A percentile compares a stretch with the other conserved stretches of the same genome.
phyloP scores from a whole-genome alignment of 306 rosid genomes.

The Rosa rugosa region DNA sequence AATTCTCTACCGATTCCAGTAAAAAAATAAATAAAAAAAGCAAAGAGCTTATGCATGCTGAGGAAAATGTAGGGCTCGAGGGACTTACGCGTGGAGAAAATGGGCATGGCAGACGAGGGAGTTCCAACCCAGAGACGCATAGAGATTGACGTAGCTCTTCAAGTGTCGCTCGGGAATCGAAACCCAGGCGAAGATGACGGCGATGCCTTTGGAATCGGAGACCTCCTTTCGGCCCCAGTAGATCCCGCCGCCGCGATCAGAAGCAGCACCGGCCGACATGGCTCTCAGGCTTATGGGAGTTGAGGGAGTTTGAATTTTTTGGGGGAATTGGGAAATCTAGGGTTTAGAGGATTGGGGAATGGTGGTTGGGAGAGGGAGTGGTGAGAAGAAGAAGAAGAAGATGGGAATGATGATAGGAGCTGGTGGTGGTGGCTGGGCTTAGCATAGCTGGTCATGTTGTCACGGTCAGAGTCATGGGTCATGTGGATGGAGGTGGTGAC shows the following conservation, averaged over 20 bases:
- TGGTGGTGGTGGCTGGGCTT: not conserved
- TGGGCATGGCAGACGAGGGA: constrained; percentile 80
- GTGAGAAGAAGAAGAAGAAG: not conserved
- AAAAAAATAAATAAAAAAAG: not conserved
- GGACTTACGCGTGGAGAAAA: constrained; percentile 72
- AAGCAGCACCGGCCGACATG: constrained; percentile 45
- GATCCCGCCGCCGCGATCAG: constrained; percentile 41
- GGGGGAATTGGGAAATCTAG: not conserved
- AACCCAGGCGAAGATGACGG: constrained; percentile 84
- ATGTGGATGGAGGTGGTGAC: not conserved
- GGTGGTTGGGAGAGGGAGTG: not conserved
- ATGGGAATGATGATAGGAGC: not conserved
- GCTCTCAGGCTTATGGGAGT: constrained; percentile 29
- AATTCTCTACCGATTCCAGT: not conserved
- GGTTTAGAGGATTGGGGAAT: not conserved
- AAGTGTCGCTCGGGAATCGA: constrained; percentile 59
- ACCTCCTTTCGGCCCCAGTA: constrained; percentile 78
- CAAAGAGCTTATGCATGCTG: not conserved
- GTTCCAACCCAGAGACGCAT: constrained; percentile 79
- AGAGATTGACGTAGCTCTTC: constrained; percentile 59
- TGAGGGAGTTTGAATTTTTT: not conserved
- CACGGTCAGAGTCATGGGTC: not conserved
- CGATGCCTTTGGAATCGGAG: constrained; percentile 64
- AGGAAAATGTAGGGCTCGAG: not conserved
- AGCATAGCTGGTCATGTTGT: not conserved